A percentile compares a stretch with the other conserved stretches of the same genome.
Conservation (phyloP, 495 filamentous ascomycete genomes). For the Podospora appendiculata region DNA sequence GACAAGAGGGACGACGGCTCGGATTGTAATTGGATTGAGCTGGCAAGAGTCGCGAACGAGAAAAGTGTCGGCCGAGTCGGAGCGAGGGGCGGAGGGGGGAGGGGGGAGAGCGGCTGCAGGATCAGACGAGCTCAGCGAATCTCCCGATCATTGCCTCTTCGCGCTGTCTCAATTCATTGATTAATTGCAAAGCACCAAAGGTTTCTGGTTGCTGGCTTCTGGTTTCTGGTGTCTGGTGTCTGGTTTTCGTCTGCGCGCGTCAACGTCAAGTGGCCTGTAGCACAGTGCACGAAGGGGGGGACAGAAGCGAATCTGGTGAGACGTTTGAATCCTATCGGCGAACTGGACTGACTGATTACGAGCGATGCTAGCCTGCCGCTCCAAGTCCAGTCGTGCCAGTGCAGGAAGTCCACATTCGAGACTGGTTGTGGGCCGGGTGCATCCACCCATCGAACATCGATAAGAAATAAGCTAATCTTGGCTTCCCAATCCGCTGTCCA, state of each 20-base stretch:
- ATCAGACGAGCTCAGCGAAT: neutral
- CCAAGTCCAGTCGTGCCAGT: too few species aligned
- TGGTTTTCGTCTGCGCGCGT: neutral
- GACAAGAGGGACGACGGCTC: too few species aligned
- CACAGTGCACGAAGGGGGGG: neutral
- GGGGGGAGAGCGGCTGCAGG: neutral
- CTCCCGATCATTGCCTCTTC: constrained; percentile 3
- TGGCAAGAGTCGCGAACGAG: neutral
- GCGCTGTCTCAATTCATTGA: neutral
- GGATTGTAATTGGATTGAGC: neutral
- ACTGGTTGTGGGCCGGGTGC: too few species aligned
- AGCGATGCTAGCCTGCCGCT: too few species aligned
- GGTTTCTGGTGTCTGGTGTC: neutral
- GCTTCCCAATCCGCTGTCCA: neutral
- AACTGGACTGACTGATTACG: neutral
- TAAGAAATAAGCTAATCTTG: neutral
- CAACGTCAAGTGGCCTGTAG: neutral
- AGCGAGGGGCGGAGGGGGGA: neutral
- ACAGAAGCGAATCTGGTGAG: constrained; percentile 1
- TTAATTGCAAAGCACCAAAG: neutral
- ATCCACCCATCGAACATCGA: neutral
- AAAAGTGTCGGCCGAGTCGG: neutral
- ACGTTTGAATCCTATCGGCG: neutral
- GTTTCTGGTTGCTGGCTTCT: neutral
- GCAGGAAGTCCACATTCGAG: too few species aligned